phyloP scores from a whole-genome alignment of 2,329 filamentous ascomycete genomes.

The Samsoniella hepiali region DNA sequence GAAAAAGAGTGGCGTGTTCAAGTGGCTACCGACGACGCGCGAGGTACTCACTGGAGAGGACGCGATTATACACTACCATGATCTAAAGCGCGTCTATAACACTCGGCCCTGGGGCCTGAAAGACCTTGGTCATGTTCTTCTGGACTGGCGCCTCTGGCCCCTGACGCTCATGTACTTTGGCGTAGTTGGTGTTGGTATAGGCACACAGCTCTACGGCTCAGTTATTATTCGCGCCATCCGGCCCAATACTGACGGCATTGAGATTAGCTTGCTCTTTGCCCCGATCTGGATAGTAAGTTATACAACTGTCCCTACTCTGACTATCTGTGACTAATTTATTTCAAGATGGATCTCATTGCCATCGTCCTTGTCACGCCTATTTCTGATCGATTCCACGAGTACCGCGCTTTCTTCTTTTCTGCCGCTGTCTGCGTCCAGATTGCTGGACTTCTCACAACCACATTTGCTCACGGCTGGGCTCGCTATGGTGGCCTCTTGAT shows the following conservation, averaged over 20 bases:
- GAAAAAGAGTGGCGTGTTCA: constrained; percentile 49
- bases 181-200: constrained; percentile 88
- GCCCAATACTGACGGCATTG: constrained; percentile 65
- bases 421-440: constrained; percentile 76
- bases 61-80: constrained; percentile 76
- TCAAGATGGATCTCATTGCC: constrained; percentile 78
- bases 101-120: constrained; percentile 66
- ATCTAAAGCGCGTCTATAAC: constrained; percentile 78
- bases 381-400: constrained; percentile 79
- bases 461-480: constrained; percentile 77
- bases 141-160: constrained; percentile 88
- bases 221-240: constrained; percentile 82
- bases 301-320: background rate
- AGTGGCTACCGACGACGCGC: constrained; percentile 64
- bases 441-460: constrained; percentile 72
- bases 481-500: constrained; percentile 86
- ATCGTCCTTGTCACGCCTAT: constrained; percentile 83
- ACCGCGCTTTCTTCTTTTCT: constrained; percentile 79
- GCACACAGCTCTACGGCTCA: constrained; percentile 82
- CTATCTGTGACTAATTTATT: background rate
- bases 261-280: constrained; percentile 79
- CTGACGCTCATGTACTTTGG: constrained; percentile 90
- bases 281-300: constrained; percentile 83
- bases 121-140: constrained; percentile 67
- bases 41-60: constrained; percentile 76